Evolutionary conservation across 768 basidiomycete species (phyloP).

Genomic region (Trametopsis cervina): DNA sequence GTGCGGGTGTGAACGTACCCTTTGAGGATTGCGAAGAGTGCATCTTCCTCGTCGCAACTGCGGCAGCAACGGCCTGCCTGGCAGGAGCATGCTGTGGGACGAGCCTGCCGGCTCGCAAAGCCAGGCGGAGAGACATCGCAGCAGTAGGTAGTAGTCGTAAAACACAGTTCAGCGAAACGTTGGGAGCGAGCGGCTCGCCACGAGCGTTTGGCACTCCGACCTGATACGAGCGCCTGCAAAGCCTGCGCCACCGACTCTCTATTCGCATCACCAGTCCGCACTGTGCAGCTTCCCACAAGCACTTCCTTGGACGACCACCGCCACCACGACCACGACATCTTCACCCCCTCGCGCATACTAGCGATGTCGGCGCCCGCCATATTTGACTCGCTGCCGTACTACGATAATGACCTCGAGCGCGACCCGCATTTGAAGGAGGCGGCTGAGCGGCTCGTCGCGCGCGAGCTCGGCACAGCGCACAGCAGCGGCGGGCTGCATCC

Average conservation of each 20-base stretch:
- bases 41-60: constrained; percentile 33
- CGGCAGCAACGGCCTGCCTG: constrained; percentile 23
- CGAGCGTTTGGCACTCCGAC: constrained; percentile 10
- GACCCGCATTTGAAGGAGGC: constrained; percentile 64
- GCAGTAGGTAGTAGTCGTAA: constrained; percentile 20
- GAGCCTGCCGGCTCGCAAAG: constrained; percentile 35
- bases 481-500: constrained; percentile 63
- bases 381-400: constrained; percentile 89
- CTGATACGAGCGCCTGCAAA: constrained; percentile 4
- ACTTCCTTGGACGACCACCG: too few relatives aligned
- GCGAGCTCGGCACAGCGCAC: constrained; percentile 56
- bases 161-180: constrained; percentile 8
- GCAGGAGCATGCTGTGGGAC: constrained; percentile 32
- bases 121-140: constrained; percentile 39
- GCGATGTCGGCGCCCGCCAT: constrained; percentile 26
- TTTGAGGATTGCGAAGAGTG: constrained; percentile 32
- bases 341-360: constrained; percentile 4
- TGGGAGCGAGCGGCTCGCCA: constrained; percentile 4
- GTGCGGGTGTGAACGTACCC: constrained; percentile 31
- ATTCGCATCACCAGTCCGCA: too few relatives aligned
- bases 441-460: constrained; percentile 70
- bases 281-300: too few relatives aligned
- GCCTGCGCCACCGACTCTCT: too few relatives aligned
- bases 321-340: not conserved
- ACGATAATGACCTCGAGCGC: constrained; percentile 85